These are phyloP conservation scores for Yarrowia sp. DNA, from an alignment of 805 yeast species.

Conservation along the genomic window DNA sequence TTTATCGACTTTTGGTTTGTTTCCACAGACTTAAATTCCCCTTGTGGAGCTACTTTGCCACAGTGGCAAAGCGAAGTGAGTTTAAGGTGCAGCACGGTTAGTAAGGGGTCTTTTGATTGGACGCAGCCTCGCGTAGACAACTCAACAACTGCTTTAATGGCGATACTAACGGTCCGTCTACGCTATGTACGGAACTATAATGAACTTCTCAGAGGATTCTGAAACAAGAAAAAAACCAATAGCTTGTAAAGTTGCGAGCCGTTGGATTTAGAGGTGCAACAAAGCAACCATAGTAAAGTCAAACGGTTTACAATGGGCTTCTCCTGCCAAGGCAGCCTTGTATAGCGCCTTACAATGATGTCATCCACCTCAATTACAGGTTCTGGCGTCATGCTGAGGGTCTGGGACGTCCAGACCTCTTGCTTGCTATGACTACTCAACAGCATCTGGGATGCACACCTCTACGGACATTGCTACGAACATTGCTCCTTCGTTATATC, in stretches of 20 bases:
- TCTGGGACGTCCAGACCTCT: too few relatives aligned
- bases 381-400: too few relatives aligned
- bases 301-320: too few relatives aligned
- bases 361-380: too few relatives aligned
- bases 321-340: too few relatives aligned
- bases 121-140: not conserved
- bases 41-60: not conserved
- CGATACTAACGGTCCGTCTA: too few relatives aligned
- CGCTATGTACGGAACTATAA: not conserved
- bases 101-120: conserved; percentile 1
- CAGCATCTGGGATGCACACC: too few relatives aligned
- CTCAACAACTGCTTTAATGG: not conserved
- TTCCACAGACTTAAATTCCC: not conserved
- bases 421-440: too few relatives aligned
- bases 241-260: not conserved
- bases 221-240: not conserved
- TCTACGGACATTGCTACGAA: too few relatives aligned
- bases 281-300: not conserved
- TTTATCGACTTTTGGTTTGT: not conserved
- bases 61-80: conserved; percentile 12
- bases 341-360: too few relatives aligned
- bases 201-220: not conserved
- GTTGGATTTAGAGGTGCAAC: not conserved
- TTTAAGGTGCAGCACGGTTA: conserved; percentile 3
- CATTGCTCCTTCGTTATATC: not conserved